Evolutionary conservation across 768 basidiomycete genomes (phyloP).

Genomic region (Calocera viscosa): DNA sequence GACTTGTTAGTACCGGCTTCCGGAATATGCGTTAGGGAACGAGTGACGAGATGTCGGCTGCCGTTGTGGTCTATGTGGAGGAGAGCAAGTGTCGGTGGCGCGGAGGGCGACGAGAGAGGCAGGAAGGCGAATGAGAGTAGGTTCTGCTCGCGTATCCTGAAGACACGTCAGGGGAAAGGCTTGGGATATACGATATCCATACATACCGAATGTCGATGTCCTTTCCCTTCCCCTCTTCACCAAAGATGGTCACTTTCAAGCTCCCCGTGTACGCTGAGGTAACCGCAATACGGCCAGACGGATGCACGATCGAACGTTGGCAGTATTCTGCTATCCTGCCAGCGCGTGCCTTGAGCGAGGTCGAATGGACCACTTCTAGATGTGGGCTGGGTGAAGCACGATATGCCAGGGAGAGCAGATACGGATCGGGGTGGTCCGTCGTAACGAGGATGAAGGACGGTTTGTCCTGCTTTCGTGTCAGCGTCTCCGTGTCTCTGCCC

Average conservation of each 20-base stretch:
- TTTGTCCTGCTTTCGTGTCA: background rate
- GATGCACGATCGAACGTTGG: slow-evolving; percentile 54
- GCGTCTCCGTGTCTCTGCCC: background rate
- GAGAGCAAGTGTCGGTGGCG: slow-evolving; percentile 45
- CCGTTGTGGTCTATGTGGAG: slow-evolving; percentile 48
- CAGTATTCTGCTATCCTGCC: slow-evolving; percentile 59
- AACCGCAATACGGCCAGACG: slow-evolving; percentile 46
- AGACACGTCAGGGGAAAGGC: background rate
- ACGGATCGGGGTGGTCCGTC: slow-evolving; percentile 65
- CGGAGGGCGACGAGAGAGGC: slow-evolving; percentile 27
- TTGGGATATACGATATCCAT: background rate
- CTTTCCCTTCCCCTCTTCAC: slow-evolving; percentile 24
- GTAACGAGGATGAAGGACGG: slow-evolving; percentile 39
- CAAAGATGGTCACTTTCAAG: slow-evolving; percentile 49
- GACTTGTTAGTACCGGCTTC: background rate
- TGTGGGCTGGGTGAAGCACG: slow-evolving; percentile 4
- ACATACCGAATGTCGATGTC: slow-evolving; percentile 20
- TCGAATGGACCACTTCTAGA: slow-evolving; percentile 10
- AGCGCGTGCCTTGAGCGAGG: slow-evolving; percentile 45
- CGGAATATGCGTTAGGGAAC: background rate
- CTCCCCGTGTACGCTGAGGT: slow-evolving; percentile 58
- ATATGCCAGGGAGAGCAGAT: slow-evolving; percentile 51
- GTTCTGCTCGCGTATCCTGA: slow-evolving; percentile 53
- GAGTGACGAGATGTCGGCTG: slow-evolving; percentile 24
- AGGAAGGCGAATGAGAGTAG: slow-evolving; percentile 57